Evolutionary conservation across 1,284 basidiomycete species (phyloP).

Genomic region (Trametes versicolor): DNA sequence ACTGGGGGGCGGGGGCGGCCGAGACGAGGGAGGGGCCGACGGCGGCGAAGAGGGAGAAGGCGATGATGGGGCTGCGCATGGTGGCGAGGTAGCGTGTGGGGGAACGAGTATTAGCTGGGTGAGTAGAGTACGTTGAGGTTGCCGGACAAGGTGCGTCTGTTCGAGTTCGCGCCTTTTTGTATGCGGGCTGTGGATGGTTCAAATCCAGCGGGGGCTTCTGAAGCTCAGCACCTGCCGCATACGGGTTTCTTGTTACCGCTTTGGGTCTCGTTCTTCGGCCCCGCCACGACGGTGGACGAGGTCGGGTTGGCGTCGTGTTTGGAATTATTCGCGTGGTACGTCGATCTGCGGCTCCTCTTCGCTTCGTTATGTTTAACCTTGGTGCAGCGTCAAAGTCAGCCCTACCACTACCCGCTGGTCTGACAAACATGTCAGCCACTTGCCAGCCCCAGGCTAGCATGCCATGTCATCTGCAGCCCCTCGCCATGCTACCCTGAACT

Average conservation of each 20-base stretch:
- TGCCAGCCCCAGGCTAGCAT: not conserved
- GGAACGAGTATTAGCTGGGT: conserved; percentile 17
- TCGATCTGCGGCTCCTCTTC: no score
- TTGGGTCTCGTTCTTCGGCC: conserved; percentile 22
- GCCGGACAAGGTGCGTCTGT: not conserved
- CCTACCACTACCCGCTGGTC: not conserved
- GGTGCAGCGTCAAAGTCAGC: not conserved
- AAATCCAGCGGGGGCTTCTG: conserved; percentile 37
- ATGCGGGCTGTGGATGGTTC: conserved; percentile 12
- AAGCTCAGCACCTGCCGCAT: conserved; percentile 29
- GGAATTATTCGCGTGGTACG: not conserved
- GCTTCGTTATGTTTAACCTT: not conserved
- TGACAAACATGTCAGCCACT: not conserved
- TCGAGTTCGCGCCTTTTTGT: conserved; percentile 14
- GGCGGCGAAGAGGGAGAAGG: conserved; percentile 42
- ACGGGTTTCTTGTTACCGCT: conserved; percentile 23
- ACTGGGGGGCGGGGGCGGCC: conserved; percentile 39
- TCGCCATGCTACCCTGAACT: not conserved
- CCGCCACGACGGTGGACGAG: not conserved
- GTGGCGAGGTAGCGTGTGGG: conserved; percentile 22
- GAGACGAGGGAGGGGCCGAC: conserved; percentile 37
- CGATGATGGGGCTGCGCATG: conserved; percentile 44
- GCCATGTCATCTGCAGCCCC: not conserved
- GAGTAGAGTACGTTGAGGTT: conserved; percentile 18
- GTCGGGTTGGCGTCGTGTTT: not conserved